Base-by-base conservation (phyloP, 768 basidiomycete genomes). In the Mycena vulgaris region DNA sequence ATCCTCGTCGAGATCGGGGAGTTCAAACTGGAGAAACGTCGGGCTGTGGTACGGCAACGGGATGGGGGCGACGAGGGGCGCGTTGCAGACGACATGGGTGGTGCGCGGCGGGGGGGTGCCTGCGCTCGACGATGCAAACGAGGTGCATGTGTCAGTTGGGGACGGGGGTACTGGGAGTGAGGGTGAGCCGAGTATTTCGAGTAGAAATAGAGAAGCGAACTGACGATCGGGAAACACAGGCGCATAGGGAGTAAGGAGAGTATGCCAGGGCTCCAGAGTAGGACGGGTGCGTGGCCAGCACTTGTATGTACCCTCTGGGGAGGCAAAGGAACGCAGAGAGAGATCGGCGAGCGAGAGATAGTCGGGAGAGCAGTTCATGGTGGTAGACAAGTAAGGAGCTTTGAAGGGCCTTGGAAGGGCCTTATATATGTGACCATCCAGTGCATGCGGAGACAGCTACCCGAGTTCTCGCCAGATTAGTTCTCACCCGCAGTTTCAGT, bases 41-140 rank as follows among this genome's bases (percentile, higher is more conserved):
- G 91, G 91, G 13, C 90, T 90, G 63, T 90, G 89, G 79, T 89
- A 92, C 2, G 91, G 92, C 40, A 92, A 87, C 0, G 91, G 91
- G 28, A 87, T 88, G 16, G 92, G 91, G 0, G 90, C 91, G 69
- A 92, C 80, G 63, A 92, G 83, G n/a, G 91, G 91, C 2, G 89
- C 89, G 69, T 90, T 87, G 82, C 89, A 91, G 25, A 91, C 83
- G 79, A 90, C 86, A 68, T 88, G 85, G 49, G 86, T 71, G 13
- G 80, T 78, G 49, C 73, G 80, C 49, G 78, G 77, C 48, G 75
- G 71, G 33, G 72, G 75, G 45, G 73, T 40, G 19, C 74, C 67
- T 28, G 63, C 63, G 49, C 72, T 75, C 30, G 78, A 74, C 19
- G 75, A 75, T 21, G 66, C 63, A 19, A 61, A 66, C 27, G 70